Conservation (phyloP, 345 rosid genomes). For the Populus ilicifolia region DNA sequence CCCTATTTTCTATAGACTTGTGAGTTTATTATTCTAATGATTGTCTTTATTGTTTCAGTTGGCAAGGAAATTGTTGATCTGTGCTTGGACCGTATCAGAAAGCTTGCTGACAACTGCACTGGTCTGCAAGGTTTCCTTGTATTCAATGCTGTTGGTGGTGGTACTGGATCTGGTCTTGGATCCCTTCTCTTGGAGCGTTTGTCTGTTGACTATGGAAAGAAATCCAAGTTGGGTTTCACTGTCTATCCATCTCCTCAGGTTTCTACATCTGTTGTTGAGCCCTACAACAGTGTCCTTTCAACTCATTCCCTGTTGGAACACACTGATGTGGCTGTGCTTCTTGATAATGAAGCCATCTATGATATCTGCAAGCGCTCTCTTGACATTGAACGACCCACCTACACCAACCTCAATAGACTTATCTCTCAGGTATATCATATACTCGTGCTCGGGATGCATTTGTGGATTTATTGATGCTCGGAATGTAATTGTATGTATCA, state of each 20-base stretch:
- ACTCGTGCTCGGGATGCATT: neutral
- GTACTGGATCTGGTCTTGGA: constrained; percentile 30
- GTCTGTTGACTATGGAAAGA: constrained; percentile 30
- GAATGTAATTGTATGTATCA: neutral
- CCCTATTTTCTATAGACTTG: too few relatives aligned
- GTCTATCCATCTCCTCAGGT: constrained; percentile 31
- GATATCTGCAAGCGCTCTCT: constrained; percentile 32
- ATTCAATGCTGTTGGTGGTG: constrained; percentile 31
- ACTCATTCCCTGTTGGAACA: constrained; percentile 29
- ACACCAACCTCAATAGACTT: constrained; percentile 28
- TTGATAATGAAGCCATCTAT: constrained; percentile 28
- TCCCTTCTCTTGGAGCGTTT: constrained; percentile 29
- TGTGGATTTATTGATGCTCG: neutral
- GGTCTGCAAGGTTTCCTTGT: constrained; percentile 31
- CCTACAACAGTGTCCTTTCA: constrained; percentile 30
- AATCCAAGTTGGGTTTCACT: constrained; percentile 30
- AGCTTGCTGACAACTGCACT: constrained; percentile 31
- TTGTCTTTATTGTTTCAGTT: constrained; percentile 5
- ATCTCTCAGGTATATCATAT: constrained; percentile 19
- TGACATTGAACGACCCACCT: constrained; percentile 31
- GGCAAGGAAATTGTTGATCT: constrained; percentile 30
- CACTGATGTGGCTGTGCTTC: constrained; percentile 30
- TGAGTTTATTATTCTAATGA: neutral
- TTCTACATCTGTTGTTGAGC: constrained; percentile 30
- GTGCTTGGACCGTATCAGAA: constrained; percentile 26